phyloP scores from a whole-genome alignment of 176 grass and related monocot species.

The Carex kokanica region DNA sequence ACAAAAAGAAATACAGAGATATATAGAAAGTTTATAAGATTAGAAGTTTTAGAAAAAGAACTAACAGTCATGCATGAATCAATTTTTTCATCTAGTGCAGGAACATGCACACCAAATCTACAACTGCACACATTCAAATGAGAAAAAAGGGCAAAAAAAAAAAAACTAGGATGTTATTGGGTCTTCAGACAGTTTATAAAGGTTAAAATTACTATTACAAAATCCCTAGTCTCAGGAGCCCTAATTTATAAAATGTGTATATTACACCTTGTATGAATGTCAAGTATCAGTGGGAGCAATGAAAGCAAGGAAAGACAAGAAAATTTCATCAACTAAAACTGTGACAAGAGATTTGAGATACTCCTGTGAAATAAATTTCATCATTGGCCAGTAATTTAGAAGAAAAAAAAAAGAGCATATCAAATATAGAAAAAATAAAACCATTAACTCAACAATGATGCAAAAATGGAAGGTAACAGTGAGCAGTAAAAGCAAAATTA shows the following conservation, averaged over 20 bases:
- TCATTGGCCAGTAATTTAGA: too few species aligned
- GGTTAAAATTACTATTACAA: not conserved
- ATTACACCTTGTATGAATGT: not conserved
- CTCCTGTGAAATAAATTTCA: too few species aligned
- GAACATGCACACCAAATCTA: not conserved
- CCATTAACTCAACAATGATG: too few species aligned
- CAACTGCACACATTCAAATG: not conserved
- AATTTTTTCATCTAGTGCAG: not conserved
- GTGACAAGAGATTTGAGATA: too few species aligned
- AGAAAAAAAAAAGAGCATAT: too few species aligned
- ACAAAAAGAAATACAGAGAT: not conserved
- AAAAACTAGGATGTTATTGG: not conserved
- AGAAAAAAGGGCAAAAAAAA: not conserved
- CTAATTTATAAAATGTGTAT: not conserved
- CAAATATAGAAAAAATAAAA: too few species aligned
- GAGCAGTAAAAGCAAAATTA: too few species aligned
- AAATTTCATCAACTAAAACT: too few species aligned
- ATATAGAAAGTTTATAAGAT: not conserved
- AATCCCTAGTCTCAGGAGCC: not conserved
- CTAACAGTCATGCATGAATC: not conserved
- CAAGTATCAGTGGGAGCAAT: not conserved
- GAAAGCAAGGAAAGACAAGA: too few species aligned
- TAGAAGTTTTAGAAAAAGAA: not conserved
- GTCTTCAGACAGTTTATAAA: not conserved
- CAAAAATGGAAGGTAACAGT: too few species aligned